Base-by-base conservation (phyloP, 1,284 basidiomycete genomes). In the Irpex sp. region DNA sequence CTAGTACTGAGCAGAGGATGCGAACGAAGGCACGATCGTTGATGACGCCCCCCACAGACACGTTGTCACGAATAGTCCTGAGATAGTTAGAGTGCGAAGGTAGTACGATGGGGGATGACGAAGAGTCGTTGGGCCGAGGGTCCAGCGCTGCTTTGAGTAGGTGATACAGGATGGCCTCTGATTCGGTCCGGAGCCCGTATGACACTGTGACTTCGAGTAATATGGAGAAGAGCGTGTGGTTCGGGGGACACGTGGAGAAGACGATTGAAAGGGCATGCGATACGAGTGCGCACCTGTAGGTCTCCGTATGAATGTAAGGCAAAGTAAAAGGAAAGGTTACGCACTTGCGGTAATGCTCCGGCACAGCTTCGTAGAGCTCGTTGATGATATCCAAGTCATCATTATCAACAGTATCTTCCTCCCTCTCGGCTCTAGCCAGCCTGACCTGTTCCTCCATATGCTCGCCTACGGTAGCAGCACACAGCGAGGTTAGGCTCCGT, bases 191-290 rank as follows among this genome's bases (percentile, higher is more conserved):
- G 8, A 86, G 74, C 47, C 71, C 66, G 60, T 79, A 76, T 15
- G 74, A 68, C 6, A 84, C 69, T 54, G 78, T 76, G 9, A 82
- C 71, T 37, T 85, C 81, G 0, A 88, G 76, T 0, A 88, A 75
- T 47, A 76, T 71, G 17, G 68, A 75, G 33, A 84, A 68, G 11
- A 87, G 76, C 8, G 80, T 80, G 33, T 81, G 77, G 65, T 83
- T 73, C 56, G 73, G 78, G 4, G 77, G 74, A 63, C 81, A 84
- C 4, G 72, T 72, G 31, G 72, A 71, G 31, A 87, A 70, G 21
- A 85, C 75, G 51, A 84, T 69, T 21, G 74, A 75, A 5, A 86
- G 70, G 3, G 83, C 81, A 66, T 88, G 84, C 0, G 84, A 78
- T 2, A 81, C 67, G 21, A 87, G 64, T 15, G 81, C 75, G 67